Percentiles rank a stretch among this genome's conserved stretches.
phyloP scores from a whole-genome alignment of 2,329 filamentous ascomycete species.

The Fusarium sp. region DNA sequence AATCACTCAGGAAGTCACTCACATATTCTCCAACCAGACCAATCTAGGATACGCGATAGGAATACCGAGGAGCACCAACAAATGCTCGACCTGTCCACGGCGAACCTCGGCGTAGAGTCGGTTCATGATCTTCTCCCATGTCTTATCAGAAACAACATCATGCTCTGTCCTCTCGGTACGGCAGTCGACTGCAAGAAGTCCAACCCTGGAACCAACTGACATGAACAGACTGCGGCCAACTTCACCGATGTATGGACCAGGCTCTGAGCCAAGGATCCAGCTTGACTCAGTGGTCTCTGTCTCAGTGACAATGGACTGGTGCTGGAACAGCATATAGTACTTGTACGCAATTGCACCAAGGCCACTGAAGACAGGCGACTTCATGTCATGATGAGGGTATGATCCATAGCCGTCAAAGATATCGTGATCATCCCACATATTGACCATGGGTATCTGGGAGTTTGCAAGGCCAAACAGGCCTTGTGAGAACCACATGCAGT shows the following conservation, averaged over 20 bases:
- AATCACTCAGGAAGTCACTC: constrained; percentile 46
- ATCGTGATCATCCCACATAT: constrained; percentile 97
- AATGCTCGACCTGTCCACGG: constrained; percentile 86
- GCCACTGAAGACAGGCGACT: constrained; percentile 87
- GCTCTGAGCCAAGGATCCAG: constrained; percentile 83
- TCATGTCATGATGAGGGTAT: constrained; percentile 92
- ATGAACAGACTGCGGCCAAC: constrained; percentile 87
- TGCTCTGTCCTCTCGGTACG: constrained; percentile 89
- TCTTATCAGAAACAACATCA: constrained; percentile 81
- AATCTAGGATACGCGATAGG: constrained; percentile 82
- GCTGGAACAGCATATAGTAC: constrained; percentile 98
- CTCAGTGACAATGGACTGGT: constrained; percentile 86
- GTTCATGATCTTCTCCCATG: constrained; percentile 88
- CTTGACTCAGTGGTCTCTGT: constrained; percentile 86
- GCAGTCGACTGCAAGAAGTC: constrained; percentile 88
- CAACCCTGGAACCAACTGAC: constrained; percentile 79
- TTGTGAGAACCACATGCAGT: constrained; percentile 95
- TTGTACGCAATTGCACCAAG: constrained; percentile 94
- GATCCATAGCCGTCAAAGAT: constrained; percentile 93
- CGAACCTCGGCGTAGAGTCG: constrained; percentile 83
- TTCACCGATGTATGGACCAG: constrained; percentile 91
- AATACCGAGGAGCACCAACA: constrained; percentile 87
- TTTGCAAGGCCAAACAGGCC: constrained; percentile 93
- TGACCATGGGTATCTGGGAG: constrained; percentile 97
- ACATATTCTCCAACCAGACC: constrained; percentile 78